phyloP scores from a whole-genome alignment of 2,329 filamentous ascomycete genomes.

The Ascochyta clinopodiicola region DNA sequence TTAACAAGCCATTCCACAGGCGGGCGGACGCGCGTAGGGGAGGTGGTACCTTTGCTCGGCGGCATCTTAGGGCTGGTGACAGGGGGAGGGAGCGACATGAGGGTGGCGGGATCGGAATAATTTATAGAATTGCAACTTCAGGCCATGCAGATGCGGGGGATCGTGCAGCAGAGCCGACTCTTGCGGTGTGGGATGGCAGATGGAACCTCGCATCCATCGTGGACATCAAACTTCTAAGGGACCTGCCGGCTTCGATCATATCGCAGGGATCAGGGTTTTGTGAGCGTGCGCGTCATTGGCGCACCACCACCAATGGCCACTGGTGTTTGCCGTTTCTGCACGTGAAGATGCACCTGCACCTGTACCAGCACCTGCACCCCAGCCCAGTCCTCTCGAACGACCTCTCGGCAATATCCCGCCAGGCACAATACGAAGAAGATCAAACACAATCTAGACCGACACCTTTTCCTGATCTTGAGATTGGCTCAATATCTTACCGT shows the following conservation, averaged over 20 bases:
- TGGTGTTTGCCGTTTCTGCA: slow-evolving; percentile 5
- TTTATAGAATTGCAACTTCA: slow-evolving; percentile 28
- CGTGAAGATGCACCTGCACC: slow-evolving; percentile 9
- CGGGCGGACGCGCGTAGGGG: slow-evolving; percentile 8
- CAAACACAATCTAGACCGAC: background rate
- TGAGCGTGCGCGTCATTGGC: slow-evolving; percentile 12
- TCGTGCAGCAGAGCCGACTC: slow-evolving; percentile 15
- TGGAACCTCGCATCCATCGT: slow-evolving; percentile 14
- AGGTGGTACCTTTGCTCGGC: slow-evolving; percentile 42
- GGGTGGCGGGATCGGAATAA: slow-evolving; percentile 31
- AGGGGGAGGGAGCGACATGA: slow-evolving; percentile 47
- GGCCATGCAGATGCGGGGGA: slow-evolving; percentile 20
- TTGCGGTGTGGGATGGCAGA: slow-evolving; percentile 18
- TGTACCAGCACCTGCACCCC: background rate
- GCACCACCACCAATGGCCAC: slow-evolving; percentile 6
- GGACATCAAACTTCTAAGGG: slow-evolving; percentile 17
- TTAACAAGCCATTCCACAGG: slow-evolving; percentile 4
- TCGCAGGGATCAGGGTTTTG: slow-evolving; percentile 10
- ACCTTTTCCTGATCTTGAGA: no score
- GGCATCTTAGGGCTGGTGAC: slow-evolving; percentile 48
- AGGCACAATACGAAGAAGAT: slow-evolving; percentile 4
- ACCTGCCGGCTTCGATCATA: slow-evolving; percentile 14
- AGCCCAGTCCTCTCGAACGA: background rate
- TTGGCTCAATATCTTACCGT: no score
- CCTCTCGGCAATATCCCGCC: background rate